Conservation (phyloP, 2,329 filamentous ascomycete genomes). For the Moelleriella libera region DNA sequence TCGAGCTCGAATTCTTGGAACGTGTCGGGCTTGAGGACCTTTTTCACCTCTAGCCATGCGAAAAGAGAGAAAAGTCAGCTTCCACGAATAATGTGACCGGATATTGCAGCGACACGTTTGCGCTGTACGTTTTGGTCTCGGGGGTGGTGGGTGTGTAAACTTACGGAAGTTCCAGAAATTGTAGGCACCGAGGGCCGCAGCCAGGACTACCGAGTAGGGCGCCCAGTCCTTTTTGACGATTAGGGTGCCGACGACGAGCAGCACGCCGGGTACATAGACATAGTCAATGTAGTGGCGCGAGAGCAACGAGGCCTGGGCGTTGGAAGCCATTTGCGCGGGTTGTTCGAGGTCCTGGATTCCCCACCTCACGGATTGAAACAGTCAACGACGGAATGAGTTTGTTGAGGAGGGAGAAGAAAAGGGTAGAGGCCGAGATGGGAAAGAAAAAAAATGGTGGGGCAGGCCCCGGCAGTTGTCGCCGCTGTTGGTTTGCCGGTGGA, state of each 20-base stretch:
- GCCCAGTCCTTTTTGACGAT: conserved; percentile 71
- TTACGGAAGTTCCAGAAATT: conserved; percentile 61
- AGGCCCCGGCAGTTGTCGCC: neutral
- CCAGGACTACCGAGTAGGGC: conserved; percentile 53
- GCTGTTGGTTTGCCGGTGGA: too few species aligned
- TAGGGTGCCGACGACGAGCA: conserved; percentile 61
- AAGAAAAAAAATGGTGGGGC: neutral
- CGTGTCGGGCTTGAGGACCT: conserved; percentile 70
- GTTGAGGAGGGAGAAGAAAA: neutral
- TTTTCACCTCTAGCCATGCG: conserved; percentile 46
- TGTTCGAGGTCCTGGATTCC: too few species aligned
- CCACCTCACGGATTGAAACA: neutral
- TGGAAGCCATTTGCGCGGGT: conserved; percentile 11
- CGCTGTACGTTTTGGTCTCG: neutral
- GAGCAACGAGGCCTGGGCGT: conserved; percentile 16
- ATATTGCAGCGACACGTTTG: too few species aligned
- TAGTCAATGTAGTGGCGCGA: conserved; percentile 59
- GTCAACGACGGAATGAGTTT: neutral
- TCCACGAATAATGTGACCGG: too few species aligned
- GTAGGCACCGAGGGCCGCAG: conserved; percentile 50
- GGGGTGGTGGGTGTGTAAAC: conserved; percentile 13
- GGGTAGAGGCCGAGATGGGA: too few species aligned
- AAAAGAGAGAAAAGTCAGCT: too few species aligned
- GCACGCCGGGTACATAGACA: conserved; percentile 69
- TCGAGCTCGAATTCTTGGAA: conserved; percentile 90